A percentile compares a stretch with the other conserved stretches of the same genome.
phyloP scores from a whole-genome alignment of 2,329 filamentous ascomycete genomes.

The Phialocephala sp. region DNA sequence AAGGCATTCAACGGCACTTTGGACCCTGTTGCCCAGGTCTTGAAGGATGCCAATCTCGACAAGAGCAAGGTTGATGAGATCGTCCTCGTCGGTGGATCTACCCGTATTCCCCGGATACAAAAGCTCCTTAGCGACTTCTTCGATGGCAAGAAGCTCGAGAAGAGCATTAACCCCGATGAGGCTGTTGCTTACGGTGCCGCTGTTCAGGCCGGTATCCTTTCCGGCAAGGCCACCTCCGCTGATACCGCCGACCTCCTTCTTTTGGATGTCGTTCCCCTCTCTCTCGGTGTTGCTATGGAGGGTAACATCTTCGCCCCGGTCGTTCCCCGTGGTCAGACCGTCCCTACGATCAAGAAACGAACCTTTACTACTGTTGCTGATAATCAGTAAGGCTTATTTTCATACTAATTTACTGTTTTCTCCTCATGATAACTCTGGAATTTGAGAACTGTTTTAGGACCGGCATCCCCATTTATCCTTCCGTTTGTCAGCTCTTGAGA shows the following conservation, averaged over 20 bases:
- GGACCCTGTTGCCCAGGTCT: constrained; percentile 93
- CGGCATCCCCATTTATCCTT: constrained; percentile 61
- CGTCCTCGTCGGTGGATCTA: constrained; percentile 97
- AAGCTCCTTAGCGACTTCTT: constrained; percentile 99
- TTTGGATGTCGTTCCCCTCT: constrained; percentile 94
- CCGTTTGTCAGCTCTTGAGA: neutral
- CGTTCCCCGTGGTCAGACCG: constrained; percentile 78
- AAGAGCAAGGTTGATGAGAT: constrained; percentile 97
- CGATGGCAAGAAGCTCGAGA: constrained; percentile 99
- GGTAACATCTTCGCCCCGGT: constrained; percentile 98
- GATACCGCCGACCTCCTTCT: constrained; percentile 95
- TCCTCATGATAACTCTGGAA: no score
- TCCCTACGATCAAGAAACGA: neutral
- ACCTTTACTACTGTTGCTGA: no score
- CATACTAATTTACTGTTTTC: no score
- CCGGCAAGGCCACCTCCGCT: constrained; percentile 94
- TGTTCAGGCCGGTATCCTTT: constrained; percentile 98
- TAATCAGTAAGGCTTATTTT: no score
- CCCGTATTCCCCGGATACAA: constrained; percentile 98
- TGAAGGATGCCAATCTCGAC: constrained; percentile 88
- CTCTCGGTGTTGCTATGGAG: constrained; percentile 99
- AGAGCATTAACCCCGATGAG: constrained; percentile 99
- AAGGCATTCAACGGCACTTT: constrained; percentile 94
- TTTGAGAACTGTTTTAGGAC: constrained; percentile 53
- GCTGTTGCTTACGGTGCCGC: constrained; percentile 98